A percentile compares a stretch with the other conserved stretches of the same genome.
phyloP scores from a whole-genome alignment of 2,329 filamentous ascomycete species.

The Colletotrichum sp. region DNA sequence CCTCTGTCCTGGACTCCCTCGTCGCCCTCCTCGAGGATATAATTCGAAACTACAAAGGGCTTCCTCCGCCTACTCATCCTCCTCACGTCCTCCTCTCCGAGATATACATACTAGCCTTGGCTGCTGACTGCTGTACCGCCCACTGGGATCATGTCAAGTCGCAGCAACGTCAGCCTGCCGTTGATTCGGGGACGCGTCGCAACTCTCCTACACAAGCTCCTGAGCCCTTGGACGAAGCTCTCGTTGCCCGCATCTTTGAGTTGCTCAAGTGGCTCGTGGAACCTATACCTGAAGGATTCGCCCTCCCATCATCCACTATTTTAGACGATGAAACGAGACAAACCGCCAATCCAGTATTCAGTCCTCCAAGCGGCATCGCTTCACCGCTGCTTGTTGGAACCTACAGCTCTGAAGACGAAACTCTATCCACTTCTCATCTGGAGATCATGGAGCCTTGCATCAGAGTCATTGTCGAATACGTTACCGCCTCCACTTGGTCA shows the following conservation, averaged over 20 bases:
- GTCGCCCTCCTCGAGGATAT: slow-evolving; percentile 64
- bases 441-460: slow-evolving; percentile 59
- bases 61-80: slow-evolving; percentile 52
- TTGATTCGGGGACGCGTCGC: slow-evolving; percentile 22
- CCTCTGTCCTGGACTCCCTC: slow-evolving; percentile 61
- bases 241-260: slow-evolving; percentile 62
- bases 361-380: neutral
- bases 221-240: slow-evolving; percentile 49
- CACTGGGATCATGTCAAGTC: slow-evolving; percentile 58
- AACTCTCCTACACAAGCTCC: slow-evolving; percentile 28
- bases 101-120: slow-evolving; percentile 66
- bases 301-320: slow-evolving; percentile 61
- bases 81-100: slow-evolving; percentile 68
- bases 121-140: slow-evolving; percentile 68
- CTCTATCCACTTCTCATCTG: slow-evolving; percentile 35
- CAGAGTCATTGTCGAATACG: slow-evolving; percentile 64
- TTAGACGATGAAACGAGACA: slow-evolving; percentile 55
- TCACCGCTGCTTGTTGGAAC: slow-evolving; percentile 30
- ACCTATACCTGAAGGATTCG: slow-evolving; percentile 62
- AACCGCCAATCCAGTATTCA: neutral
- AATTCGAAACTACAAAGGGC: slow-evolving; percentile 55
- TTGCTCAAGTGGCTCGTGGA: slow-evolving; percentile 60
- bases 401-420: slow-evolving; percentile 35
- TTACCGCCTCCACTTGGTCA: slow-evolving; percentile 69
- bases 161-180: slow-evolving; percentile 10